Evolutionary conservation across 768 basidiomycete genomes (phyloP), one percentile per base, ranked within the genome.

Genomic region (Daedalea quercina): DNA sequence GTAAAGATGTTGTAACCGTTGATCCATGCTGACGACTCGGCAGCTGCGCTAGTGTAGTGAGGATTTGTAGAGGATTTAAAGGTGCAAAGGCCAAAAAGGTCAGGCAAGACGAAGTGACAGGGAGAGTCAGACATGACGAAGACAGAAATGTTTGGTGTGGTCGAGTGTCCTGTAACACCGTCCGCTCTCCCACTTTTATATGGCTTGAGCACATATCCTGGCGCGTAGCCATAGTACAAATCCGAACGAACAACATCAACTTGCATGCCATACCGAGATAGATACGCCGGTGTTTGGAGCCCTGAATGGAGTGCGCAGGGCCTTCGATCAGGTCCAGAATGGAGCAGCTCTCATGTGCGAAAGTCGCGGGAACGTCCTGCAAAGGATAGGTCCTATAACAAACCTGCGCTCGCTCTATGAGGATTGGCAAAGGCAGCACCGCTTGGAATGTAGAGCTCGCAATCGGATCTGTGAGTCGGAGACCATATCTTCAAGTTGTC

Each of bases 21-120:
- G 57, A 85, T 73, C 84, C 85, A 85, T 41, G 78, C 77, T 9
- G 78, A 72, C 26, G 83, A 85, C 60, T 80, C 80, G 2, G 76
- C 75, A 13, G 77, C 78, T 41, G 79, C 82, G 52, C 73, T 68
- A 48, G 69, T 70, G 63, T 84, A 84, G 67, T 81, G 69, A 20
- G 83, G 80, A 57, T 81, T 85, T 19, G 76, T 82, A 2, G 70
- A 72, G 22, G 76, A 76, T 55, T 77, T 63, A 46, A 79, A 70
- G 41, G 68, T 65, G 52, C 80, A 83, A 43, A 71, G 60, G 25
- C 75, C 61, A 45, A 79, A 67, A 48, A 85, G 74, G 63, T 85
- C 77, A 11, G 83, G 84, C 58, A 86, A 76, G 52, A 68, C 60
- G 63, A 83, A 79, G 52, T 74, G 72, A 11, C 35, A 50, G 24